These are phyloP conservation scores for Aspergillus versicolor DNA, from an alignment of 2,329 filamentous ascomycete species.

Conservation along the genomic window DNA sequence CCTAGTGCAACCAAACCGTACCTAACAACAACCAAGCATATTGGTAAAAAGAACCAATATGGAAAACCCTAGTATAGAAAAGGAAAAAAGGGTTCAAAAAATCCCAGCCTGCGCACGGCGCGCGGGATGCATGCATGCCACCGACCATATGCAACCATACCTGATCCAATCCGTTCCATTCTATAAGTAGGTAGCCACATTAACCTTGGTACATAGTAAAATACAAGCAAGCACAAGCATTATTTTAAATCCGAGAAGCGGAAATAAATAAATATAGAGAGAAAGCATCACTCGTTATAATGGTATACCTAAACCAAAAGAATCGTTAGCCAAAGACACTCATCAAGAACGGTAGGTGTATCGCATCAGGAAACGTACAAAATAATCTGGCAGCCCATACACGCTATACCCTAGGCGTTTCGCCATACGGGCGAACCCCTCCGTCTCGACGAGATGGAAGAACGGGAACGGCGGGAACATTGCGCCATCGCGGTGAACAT, in stretches of 20 bases:
- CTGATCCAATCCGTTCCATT: neutral
- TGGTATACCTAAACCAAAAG: slow-evolving; percentile 69
- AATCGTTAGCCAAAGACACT: neutral
- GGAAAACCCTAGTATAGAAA: neutral
- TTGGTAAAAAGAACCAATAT: neutral
- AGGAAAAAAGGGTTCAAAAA: neutral
- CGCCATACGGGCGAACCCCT: slow-evolving; percentile 98
- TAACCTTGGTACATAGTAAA: neutral
- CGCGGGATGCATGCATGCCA: neutral
- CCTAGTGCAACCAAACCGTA: neutral
- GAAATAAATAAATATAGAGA: neutral
- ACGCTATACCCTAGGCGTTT: slow-evolving; percentile 80
- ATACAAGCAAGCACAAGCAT: neutral
- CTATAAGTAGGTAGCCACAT: neutral
- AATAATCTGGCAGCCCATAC: slow-evolving; percentile 93
- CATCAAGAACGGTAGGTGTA: too few species aligned
- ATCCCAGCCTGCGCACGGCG: neutral
- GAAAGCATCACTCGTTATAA: slow-evolving; percentile 68
- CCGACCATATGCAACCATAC: neutral
- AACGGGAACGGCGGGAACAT: slow-evolving; percentile 98
- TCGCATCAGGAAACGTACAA: slow-evolving; percentile 59
- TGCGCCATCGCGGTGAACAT: slow-evolving; percentile 93
- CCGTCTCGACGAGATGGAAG: slow-evolving; percentile 95
- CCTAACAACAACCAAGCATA: neutral
- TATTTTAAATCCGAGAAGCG: neutral